Evolutionary conservation across 148 eudicot genomes (phyloP), one percentile per base, ranked within the genome.

Genomic region (Vaccinium corymbosum): DNA sequence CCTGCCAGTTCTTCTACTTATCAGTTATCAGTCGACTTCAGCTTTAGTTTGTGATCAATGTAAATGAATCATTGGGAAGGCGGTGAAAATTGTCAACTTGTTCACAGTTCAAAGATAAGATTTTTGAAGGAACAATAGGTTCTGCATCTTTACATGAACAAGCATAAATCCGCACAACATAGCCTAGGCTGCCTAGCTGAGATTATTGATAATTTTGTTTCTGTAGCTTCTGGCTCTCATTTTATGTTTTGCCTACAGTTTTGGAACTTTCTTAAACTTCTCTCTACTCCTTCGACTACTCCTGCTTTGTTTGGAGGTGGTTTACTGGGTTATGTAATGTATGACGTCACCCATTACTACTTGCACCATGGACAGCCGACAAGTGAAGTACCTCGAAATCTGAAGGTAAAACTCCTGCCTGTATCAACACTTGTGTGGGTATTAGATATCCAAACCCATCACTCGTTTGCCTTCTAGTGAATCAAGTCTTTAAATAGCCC

Each of bases 361-460:
- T 83, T 97, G 87, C 99, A 97, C 86, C 99, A 97, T 86, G 99
- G 95, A 48, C 97, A 97, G 83, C 99, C 99, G 77, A 80, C 88
- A 20, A 88, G 86, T 64, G 91, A 85, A 49, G 83, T 92, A 12
- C 91, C 95, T 79, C 88, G 88, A 85, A 80, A 87, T 81, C 92
- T 94, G 38, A 97, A 97, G 99, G 99, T 94, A 89, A 89, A 61
- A 46, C 22, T 20, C 71, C 32, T 78, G 29, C 22, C 29, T 55
- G 52, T 35, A 72, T 55, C 35, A 17, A 11, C 51, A 12, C 14
- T 68, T 10, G 7, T 32, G 16, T 15, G 76, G 0, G 12, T 35
- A 0, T 7, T 38, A 7, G 11, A 17, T 17, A 72, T 72, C 49
- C 50, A 38, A 7, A 7, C 12, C 49, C 49, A 72, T 72, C 76